Conservation (phyloP, 352 stramenopile species). For the Pythium aristosporum region DNA sequence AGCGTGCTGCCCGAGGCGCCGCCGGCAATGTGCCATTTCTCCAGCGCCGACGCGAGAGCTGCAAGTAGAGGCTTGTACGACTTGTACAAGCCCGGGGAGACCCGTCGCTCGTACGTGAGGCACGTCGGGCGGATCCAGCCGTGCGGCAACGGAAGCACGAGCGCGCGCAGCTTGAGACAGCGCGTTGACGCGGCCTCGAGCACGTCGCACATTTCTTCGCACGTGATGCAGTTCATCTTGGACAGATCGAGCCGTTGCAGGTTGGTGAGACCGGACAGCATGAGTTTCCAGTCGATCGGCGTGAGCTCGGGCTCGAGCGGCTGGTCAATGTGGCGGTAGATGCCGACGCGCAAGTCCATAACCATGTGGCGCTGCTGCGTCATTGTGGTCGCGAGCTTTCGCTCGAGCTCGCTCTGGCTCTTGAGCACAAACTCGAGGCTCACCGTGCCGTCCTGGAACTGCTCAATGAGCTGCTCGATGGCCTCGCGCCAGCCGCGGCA, state of each 20-base stretch:
- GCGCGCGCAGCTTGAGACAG: slow-evolving; percentile 46
- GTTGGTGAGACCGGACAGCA: slow-evolving; percentile 40
- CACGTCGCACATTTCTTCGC: slow-evolving; percentile 36
- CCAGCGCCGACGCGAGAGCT: slow-evolving; percentile 35
- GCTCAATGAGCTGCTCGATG: slow-evolving; percentile 42
- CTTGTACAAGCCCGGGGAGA: slow-evolving; percentile 21
- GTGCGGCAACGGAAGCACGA: slow-evolving; percentile 43
- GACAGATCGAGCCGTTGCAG: slow-evolving; percentile 50
- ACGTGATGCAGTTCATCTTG: slow-evolving; percentile 51
- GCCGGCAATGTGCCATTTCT: slow-evolving; percentile 40
- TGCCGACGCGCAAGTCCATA: slow-evolving; percentile 41
- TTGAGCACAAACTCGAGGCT: slow-evolving; percentile 57
- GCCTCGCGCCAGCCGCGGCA: slow-evolving; percentile 50
- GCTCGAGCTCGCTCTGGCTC: slow-evolving; percentile 27
- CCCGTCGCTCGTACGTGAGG: slow-evolving; percentile 29
- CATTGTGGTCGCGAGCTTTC: slow-evolving; percentile 23
- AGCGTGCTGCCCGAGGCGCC: slow-evolving; percentile 27
- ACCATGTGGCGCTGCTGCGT: slow-evolving; percentile 26
- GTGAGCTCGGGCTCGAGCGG: slow-evolving; percentile 26
- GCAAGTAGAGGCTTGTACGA: slow-evolving; percentile 31
- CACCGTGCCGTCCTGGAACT: slow-evolving; percentile 41
- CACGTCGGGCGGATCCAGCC: slow-evolving; percentile 29
- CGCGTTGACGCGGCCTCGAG: slow-evolving; percentile 36
- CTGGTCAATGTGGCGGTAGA: slow-evolving; percentile 47
- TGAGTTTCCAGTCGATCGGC: slow-evolving; percentile 36